These are phyloP conservation scores for Fusarium sacchari DNA, from an alignment of 2,329 filamentous ascomycete genomes.

Conservation along the genomic window DNA sequence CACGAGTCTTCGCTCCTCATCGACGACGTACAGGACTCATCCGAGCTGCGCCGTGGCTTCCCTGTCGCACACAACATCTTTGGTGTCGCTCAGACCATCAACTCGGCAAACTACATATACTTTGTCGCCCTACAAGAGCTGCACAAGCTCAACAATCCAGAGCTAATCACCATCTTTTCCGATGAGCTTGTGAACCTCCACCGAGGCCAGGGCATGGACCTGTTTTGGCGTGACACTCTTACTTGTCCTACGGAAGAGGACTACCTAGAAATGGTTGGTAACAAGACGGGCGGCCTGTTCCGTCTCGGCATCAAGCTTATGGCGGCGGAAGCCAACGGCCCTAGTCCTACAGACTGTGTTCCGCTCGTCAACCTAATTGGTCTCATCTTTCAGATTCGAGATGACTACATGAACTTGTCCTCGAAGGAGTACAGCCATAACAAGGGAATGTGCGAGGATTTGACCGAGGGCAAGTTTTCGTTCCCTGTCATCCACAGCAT, in stretches of 20 bases:
- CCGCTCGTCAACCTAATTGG: conserved; percentile 87
- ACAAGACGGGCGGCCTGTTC: conserved; percentile 91
- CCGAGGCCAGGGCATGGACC: conserved; percentile 88
- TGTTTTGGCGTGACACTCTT: conserved; percentile 88
- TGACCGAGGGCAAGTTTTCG: conserved; percentile 97
- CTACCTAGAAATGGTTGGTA: conserved; percentile 93
- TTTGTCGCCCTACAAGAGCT: conserved; percentile 82
- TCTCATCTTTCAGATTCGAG: conserved; percentile 88
- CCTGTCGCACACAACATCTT: conserved; percentile 88
- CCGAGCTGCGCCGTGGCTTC: conserved; percentile 77
- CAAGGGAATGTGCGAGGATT: conserved; percentile 94
- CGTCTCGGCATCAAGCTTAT: conserved; percentile 86
- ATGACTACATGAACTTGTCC: conserved; percentile 92
- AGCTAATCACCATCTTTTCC: conserved; percentile 76
- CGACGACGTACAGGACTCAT: conserved; percentile 89
- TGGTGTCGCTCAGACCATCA: conserved; percentile 88
- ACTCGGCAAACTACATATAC: conserved; percentile 90
- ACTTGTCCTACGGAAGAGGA: conserved; percentile 88
- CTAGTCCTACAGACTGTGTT: conserved; percentile 71
- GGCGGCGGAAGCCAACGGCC: conserved; percentile 73
- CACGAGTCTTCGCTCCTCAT: conserved; percentile 86
- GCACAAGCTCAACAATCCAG: conserved; percentile 73
- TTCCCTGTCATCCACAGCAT: conserved; percentile 97
- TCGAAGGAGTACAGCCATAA: conserved; percentile 81
- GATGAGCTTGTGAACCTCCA: conserved; percentile 88